Percentiles rank a stretch among this genome's conserved stretches.
Evolutionary conservation across 257 asterid genomes (phyloP).

Genomic region (Solanum tacnaense): DNA sequence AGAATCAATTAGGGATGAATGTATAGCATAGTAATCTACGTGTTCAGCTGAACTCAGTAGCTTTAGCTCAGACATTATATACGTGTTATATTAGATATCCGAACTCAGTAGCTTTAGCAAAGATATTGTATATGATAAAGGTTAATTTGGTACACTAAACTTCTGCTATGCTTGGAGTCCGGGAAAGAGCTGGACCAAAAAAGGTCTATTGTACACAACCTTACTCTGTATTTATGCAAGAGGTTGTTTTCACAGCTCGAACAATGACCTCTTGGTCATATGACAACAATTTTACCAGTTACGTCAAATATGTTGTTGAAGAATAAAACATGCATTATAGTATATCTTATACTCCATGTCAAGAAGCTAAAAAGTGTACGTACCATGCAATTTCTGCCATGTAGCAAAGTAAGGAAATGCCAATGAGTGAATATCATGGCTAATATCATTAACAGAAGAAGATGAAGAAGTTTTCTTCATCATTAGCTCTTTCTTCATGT

Average conservation of each 20-base stretch:
- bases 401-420: constrained; percentile 59
- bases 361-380: background rate
- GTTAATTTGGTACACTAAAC: background rate
- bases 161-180: background rate
- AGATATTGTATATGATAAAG: background rate
- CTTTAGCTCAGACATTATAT: background rate
- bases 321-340: background rate
- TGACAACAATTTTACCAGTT: background rate
- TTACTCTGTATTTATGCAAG: too few species aligned
- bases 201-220: background rate
- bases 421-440: constrained; percentile 57
- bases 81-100: background rate
- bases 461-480: background rate
- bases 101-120: background rate
- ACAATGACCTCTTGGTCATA: background rate
- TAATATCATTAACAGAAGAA: background rate
- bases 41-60: background rate
- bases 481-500: constrained; percentile 25
- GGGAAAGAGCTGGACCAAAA: background rate
- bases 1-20: background rate
- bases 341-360: background rate
- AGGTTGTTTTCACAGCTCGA: background rate
- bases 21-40: background rate
- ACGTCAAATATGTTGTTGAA: background rate
- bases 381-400: constrained; percentile 77